Evolutionary conservation across 495 filamentous ascomycete genomes (phyloP).

Genomic region (Aspergillus baeticus): DNA sequence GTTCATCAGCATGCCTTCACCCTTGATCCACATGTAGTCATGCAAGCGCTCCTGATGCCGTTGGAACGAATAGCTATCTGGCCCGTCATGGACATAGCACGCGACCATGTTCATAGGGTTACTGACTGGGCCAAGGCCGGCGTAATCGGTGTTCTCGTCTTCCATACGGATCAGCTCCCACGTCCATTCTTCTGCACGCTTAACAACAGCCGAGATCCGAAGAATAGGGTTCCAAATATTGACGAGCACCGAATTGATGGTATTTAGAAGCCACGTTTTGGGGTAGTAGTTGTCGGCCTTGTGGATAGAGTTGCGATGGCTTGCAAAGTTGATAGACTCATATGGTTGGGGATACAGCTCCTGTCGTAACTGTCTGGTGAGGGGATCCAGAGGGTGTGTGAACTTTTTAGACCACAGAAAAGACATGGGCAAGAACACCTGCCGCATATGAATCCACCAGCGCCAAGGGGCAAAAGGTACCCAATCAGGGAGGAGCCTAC

Average conservation of each 20-base stretch:
- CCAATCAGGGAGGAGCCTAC: constrained; percentile 32
- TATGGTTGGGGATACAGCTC: constrained; percentile 9
- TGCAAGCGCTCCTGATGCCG: constrained; percentile 2
- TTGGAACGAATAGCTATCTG: not conserved
- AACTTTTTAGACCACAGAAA: constrained; percentile 5
- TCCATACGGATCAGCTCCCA: constrained; percentile 1
- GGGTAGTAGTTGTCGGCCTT: not conserved
- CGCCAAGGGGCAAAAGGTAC: constrained; percentile 12
- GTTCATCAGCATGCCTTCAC: constrained; percentile 5
- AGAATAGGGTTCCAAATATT: constrained; percentile 14
- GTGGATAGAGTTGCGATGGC: not conserved
- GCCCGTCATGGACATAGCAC: constrained; percentile 4
- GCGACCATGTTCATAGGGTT: constrained; percentile 10
- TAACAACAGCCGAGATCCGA: not conserved
- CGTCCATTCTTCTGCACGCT: not conserved
- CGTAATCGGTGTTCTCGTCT: constrained; percentile 3
- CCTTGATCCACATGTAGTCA: constrained; percentile 10
- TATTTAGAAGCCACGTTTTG: constrained; percentile 9
- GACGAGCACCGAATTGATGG: constrained; percentile 60
- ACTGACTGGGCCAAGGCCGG: constrained; percentile 1
- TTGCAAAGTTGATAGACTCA: not conserved
- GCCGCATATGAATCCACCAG: constrained; percentile 9
- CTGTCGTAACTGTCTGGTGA: constrained; percentile 5
- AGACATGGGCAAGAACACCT: constrained; percentile 15
- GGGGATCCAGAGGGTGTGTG: constrained; percentile 1